Conservation (phyloP, 305 asterid genomes). For the Fraxinus ornus region DNA sequence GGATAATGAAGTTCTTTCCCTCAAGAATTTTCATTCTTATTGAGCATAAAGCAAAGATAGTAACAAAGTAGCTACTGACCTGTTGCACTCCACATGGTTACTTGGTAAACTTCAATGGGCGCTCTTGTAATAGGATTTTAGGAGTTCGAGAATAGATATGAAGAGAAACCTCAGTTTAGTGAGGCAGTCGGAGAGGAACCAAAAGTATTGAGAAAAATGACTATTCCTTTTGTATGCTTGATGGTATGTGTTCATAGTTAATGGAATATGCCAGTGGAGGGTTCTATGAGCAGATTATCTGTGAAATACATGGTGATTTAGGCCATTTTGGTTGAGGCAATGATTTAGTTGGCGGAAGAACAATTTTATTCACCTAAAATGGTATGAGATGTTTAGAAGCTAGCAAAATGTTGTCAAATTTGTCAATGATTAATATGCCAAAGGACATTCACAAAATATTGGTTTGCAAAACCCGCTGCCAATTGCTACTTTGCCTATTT, state of each 20-base stretch:
- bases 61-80: neutral
- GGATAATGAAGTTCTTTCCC: neutral
- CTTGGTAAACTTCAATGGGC: neutral
- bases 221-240: conserved; percentile 1
- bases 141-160: neutral
- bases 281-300: neutral
- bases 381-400: neutral
- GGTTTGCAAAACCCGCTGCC: neutral
- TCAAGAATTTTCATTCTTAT: neutral
- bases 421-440: conserved; percentile 1
- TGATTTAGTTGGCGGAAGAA: neutral
- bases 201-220: neutral
- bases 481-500: neutral
- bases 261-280: neutral
- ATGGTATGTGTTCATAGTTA: neutral
- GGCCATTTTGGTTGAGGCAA: neutral
- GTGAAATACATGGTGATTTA: neutral
- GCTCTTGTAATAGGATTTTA: neutral
- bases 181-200: neutral
- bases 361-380: neutral
- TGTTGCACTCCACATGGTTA: neutral
- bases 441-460: neutral
- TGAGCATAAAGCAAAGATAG: neutral
- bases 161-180: neutral
- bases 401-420: neutral